Evolutionary conservation across 164 flowering plant genomes (phyloP), one percentile per base, ranked within the genome.

Genomic region (Vitis rupestris): DNA sequence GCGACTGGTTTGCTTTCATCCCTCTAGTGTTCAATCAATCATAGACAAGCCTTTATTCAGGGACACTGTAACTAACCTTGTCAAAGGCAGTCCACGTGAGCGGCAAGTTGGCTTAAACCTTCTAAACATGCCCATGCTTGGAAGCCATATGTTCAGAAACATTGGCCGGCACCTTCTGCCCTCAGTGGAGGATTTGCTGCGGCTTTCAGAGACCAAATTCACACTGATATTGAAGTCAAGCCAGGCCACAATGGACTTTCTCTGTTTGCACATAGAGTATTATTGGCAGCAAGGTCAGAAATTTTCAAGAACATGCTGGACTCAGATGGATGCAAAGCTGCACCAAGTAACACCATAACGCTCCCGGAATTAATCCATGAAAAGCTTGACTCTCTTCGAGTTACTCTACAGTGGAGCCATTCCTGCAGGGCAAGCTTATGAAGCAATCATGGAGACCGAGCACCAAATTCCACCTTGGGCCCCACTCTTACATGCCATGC

Each of bases 101-200:
- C 99, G 89, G 76, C 99, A 93, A 81, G 86, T 96, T 73, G 78
- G 94, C 82, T 83, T 93, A 68, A 93, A 96, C 79, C 92, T 96
- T 66, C 70, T 93, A 60, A 89, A 86, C 80, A 82, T 89, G 90
- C 90, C 91, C 61, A 73, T 96, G 88, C 78, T 88, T 68, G 92
- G 88, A 68, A 84, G 86, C 78, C 92, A 91, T 62, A 67, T 82
- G 80, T 81, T 86, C 71, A 80, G 91, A 29, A 96, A 85, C 68
- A 75, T 88, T 75, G 93, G 90, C 2, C 82, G 93, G 63, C 69
- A 81, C 70, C 88, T 92, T 63, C 68, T 81, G 59, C 80, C 87
- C 53, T 72, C 93, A 72, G 74, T 75, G 30, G 98, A 96, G 77
- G 99, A 92, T 53, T 84, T 64, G 71, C 57, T 53, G 73, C 61